Evolutionary conservation across 2,329 filamentous ascomycete genomes (phyloP), one percentile per base, ranked within the genome.

Genomic region (Beauveria bassiana): DNA sequence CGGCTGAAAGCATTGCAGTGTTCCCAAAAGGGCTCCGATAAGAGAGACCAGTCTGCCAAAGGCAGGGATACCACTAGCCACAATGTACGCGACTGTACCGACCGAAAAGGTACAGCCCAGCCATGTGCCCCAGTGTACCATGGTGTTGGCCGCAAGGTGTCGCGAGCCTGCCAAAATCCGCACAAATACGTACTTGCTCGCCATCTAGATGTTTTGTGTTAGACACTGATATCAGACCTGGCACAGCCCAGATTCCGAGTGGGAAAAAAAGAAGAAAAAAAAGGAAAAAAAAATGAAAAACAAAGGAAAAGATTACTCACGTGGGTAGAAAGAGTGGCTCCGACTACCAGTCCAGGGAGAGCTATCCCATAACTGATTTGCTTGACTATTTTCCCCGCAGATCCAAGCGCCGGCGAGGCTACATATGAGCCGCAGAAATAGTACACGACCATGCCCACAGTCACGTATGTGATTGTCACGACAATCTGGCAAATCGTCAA

Each of bases 331-430:
- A 42, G 40, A n/a, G 18, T 42, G 18, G 14, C 40, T 3, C 40
- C 18, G 7, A n/a, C 40, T 16, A 42, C 14, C 18, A 73, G 64
- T 2, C 71, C 71, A 0, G 69, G 70, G 3, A 73, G 66, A 16
- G 71, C 70, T n/a, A 73, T 65, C 9, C 77, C 78, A 60, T 80
- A 81, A 54, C 70, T 71, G 18, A 79, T 68, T 64, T 75, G 79
- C 70, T 80, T 80, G 59, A 78, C 69, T 0, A 67, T 53, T 0
- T 43, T 2, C 0, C 78, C 78, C 1, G 77, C 78, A 34, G 76
- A 78, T 2, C 77, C 79, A 5, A 81, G 71, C 1, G 77, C 77
- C 0, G 78, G 79, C 0, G 77, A 79, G 0, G 78, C 73, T 4
- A 81, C 75, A 56, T 73, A 77, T 0, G 74, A 75, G 1, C 79